Evolutionary conservation across 768 basidiomycete genomes (phyloP), one percentile per base, ranked within the genome.

Genomic region (Agaricus sinodeliciosus): DNA sequence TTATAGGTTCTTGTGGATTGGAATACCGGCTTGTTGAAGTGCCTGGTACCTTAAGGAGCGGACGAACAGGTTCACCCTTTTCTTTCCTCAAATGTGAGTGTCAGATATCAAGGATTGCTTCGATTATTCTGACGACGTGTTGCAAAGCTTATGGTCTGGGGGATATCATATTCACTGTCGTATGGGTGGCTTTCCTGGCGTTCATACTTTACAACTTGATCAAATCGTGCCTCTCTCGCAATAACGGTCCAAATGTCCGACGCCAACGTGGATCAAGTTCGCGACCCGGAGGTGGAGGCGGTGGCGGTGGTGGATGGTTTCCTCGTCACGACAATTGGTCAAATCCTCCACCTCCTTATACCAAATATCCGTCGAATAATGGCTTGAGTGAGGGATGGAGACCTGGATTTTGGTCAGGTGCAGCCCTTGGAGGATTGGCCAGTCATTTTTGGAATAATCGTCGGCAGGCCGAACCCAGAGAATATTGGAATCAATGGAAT

Each of bases 361-460:
- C 77, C 15, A 73, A 79, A 59, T 57, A 70, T 31, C 65, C 66
- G 13, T 55, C 62, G 4, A 63, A 57, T 46, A 49, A 60, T 54
- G 49, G 44, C 4, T 34, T 45, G 25, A 67, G 67, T 51, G 57
- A 57, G 39, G 70, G 71, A 28, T 83, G 81, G 80, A 66, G 71
- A 39, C 85, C 87, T 9, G 91, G 91, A 3, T 94, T 95, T 64
- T 94, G 85, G 87, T 85, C 87, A 1, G 93, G 93, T 3, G 81
- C 88, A 6, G 79, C 81, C 0, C 60, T 87, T 1, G 94, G 90
- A 6, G 85, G 84, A 22, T 64, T 87, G 2, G 86, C 83, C 2
- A 78, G 81, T 25, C 79, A 79, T 56, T 59, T 82, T 2, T 70
- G 75, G 67, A 84, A 76, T 61, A 65, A 64, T 48, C 59, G 55